A percentile compares a stretch with the other conserved stretches of the same genome.
Conservation (phyloP, 2,329 filamentous ascomycete species). For the Thelonectria discophora region DNA sequence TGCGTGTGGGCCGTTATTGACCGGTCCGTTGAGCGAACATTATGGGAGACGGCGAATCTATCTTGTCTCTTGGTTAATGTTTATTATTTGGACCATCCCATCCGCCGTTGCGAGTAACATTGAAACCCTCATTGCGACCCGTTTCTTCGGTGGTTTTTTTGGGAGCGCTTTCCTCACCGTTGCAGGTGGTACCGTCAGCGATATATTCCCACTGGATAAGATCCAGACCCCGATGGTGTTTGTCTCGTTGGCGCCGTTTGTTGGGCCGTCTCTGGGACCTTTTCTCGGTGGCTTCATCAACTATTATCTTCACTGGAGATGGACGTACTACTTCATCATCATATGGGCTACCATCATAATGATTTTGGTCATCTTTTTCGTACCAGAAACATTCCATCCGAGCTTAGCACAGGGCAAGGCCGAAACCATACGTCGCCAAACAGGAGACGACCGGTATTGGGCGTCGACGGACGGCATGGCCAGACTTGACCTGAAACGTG, state of each 20-base stretch:
- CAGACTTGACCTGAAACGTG: background rate
- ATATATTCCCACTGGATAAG: slow-evolving; percentile 26
- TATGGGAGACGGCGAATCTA: slow-evolving; percentile 83
- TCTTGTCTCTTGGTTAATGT: slow-evolving; percentile 73
- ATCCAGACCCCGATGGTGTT: slow-evolving; percentile 36
- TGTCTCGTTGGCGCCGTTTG: slow-evolving; percentile 31
- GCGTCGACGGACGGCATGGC: slow-evolving; percentile 19
- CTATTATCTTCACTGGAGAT: slow-evolving; percentile 29
- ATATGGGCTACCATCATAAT: slow-evolving; percentile 29
- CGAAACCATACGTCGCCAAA: slow-evolving; percentile 23
- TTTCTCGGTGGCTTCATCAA: slow-evolving; percentile 35
- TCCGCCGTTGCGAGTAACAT: slow-evolving; percentile 80
- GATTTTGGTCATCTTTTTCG: slow-evolving; percentile 25
- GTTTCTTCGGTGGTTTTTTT: slow-evolving; percentile 72
- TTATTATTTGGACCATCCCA: slow-evolving; percentile 79
- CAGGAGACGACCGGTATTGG: slow-evolving; percentile 11
- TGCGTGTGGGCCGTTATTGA: slow-evolving; percentile 63
- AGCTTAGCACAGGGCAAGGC: slow-evolving; percentile 27
- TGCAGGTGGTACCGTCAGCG: slow-evolving; percentile 32
- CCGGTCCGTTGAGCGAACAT: slow-evolving; percentile 69
- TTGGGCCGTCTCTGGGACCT: slow-evolving; percentile 33
- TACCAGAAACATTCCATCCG: slow-evolving; percentile 36
- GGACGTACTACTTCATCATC: slow-evolving; percentile 36
- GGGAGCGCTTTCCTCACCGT: slow-evolving; percentile 33
- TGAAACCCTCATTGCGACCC: slow-evolving; percentile 75